These are phyloP conservation scores for Psilocybe cyanescens DNA, from an alignment of 768 basidiomycete genomes.

Conservation along the genomic window DNA sequence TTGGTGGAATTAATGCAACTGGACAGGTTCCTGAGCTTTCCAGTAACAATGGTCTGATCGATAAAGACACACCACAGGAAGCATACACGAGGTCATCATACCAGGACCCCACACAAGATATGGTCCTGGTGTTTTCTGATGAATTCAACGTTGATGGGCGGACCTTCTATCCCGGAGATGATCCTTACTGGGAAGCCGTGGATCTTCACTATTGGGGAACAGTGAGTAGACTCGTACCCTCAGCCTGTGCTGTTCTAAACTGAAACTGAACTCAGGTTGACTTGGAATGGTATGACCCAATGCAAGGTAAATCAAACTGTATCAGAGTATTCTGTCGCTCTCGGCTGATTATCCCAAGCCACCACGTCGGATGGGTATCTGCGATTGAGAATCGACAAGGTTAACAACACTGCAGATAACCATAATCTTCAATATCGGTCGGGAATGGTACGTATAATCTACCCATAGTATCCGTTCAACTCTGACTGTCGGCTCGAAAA, in stretches of 20 bases:
- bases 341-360: slow-evolving; percentile 31
- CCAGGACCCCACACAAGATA: slow-evolving; percentile 51
- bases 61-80: slow-evolving; percentile 68
- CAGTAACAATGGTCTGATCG: slow-evolving; percentile 68
- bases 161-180: slow-evolving; percentile 71
- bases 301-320: slow-evolving; percentile 34
- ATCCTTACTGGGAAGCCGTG: slow-evolving; percentile 65
- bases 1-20: slow-evolving; percentile 72
- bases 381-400: slow-evolving; percentile 65
- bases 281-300: slow-evolving; percentile 81
- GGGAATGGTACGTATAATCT: slow-evolving; percentile 46
- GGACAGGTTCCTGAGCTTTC: slow-evolving; percentile 65
- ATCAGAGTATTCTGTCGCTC: background rate
- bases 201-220: slow-evolving; percentile 74
- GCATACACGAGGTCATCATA: slow-evolving; percentile 57
- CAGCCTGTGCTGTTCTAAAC: background rate
- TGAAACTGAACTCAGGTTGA: slow-evolving; percentile 42
- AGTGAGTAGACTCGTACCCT: slow-evolving; percentile 30
- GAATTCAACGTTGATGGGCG: slow-evolving; percentile 81
- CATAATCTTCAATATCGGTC: slow-evolving; percentile 75
- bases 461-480: background rate
- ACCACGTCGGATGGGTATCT: slow-evolving; percentile 75
- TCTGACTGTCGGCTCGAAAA: slow-evolving; percentile 11
- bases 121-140: slow-evolving; percentile 74
- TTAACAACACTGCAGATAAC: slow-evolving; percentile 36